Evolutionary conservation across 2,329 filamentous ascomycete species (phyloP), one percentile per base, ranked within the genome.

Genomic region (Ceratocystis albifundus): DNA sequence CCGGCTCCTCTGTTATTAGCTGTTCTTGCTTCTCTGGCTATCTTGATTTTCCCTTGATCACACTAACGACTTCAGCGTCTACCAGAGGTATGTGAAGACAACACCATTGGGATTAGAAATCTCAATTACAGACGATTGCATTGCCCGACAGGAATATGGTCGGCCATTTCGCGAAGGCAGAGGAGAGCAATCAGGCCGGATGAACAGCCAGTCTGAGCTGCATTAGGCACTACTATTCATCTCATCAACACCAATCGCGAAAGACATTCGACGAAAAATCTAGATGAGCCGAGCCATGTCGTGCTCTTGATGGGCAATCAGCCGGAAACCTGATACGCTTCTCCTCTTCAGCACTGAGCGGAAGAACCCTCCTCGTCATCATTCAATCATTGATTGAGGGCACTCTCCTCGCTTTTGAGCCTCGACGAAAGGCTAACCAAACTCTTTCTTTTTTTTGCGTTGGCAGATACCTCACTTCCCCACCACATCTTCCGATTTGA

Each of bases 321-420:
- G 55, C 28, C 8, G 20, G 45, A 36, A 41, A 57, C 48, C 66
- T 69, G 84, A 87, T 84, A 86, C 84, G 80, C 82, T 80, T 80
- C 78, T 82, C 80, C 80, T 80, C 81, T 79, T 78, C 80, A 80
- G 79, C 80, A 83, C 76, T 80, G 84, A 84, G 84, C 84, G 80
- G 84, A 80, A 86, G 84, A 88, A 86, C 84, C 84, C 84, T 85
- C 79, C 77, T 79, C 78, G 77, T 75, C 74, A 71, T 71, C 75
- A 70, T 53, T 68, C 64, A 63, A 66, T 65, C 67, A 57, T 66
- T 57, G 62, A 65, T 73, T 72, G 80, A 83, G 84, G 84, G 84
- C 84, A 87, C 84, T 87, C 84, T 87, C 80, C 82, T 81, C 77
- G 84, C 84, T 86, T 79, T 75, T 75, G 76, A 75, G 81, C 80